Evolutionary conservation across 2,329 filamentous ascomycete species (phyloP).

Genomic region (Dactylonectria estremocensis): DNA sequence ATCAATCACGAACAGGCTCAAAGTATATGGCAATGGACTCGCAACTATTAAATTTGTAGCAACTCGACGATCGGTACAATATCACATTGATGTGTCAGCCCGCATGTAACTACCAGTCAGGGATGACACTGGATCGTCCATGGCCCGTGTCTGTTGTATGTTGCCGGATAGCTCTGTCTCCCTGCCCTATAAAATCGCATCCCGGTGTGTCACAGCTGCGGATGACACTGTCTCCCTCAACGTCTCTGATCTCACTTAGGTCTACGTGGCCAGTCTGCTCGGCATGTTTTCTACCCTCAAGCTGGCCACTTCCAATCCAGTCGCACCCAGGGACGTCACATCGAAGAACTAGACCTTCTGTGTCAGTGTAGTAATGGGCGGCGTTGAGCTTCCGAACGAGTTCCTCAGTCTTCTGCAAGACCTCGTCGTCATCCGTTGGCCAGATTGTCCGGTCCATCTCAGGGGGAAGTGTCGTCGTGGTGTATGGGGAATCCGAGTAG

Average conservation of each 20-base stretch:
- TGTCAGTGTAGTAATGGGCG: slow-evolving; percentile 91
- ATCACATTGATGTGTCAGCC: neutral
- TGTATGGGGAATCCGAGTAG: slow-evolving; percentile 70
- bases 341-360: slow-evolving; percentile 81
- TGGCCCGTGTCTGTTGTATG: slow-evolving; percentile 76
- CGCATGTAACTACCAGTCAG: slow-evolving; percentile 47
- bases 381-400: slow-evolving; percentile 77
- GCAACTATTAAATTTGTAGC: neutral
- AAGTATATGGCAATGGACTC: neutral
- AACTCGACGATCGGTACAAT: neutral
- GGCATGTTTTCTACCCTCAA: slow-evolving; percentile 74
- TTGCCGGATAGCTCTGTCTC: slow-evolving; percentile 70
- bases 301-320: slow-evolving; percentile 77
- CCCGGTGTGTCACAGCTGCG: slow-evolving; percentile 78
- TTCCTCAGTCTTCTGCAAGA: slow-evolving; percentile 78
- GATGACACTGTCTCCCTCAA: slow-evolving; percentile 83
- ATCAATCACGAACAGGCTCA: neutral
- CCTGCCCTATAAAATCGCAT: slow-evolving; percentile 78
- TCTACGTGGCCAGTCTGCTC: slow-evolving; percentile 71
- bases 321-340: slow-evolving; percentile 79
- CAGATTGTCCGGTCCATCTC: slow-evolving; percentile 81
- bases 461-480: slow-evolving; percentile 71
- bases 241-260: slow-evolving; percentile 80
- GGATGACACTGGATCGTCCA: slow-evolving; percentile 58
- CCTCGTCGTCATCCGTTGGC: slow-evolving; percentile 70